Percentiles rank a stretch among this genome's conserved stretches.
These are phyloP conservation scores for Tetrapisispora iriomotensis DNA, from an alignment of 805 yeast species.

Conservation along the genomic window DNA sequence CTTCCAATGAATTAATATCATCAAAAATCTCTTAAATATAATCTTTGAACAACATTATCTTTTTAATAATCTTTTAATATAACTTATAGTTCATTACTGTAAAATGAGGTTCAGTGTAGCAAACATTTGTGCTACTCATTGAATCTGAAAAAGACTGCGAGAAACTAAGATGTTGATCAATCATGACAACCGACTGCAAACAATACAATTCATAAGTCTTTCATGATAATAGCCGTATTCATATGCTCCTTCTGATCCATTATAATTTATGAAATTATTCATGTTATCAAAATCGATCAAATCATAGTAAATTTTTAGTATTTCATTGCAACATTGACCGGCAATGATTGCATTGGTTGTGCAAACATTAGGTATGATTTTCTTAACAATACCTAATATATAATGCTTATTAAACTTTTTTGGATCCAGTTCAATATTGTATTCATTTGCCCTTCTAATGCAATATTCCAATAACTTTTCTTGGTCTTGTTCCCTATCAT, in stretches of 20 bases:
- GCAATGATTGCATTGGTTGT: slow-evolving; percentile 90
- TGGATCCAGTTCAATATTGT: slow-evolving; percentile 40
- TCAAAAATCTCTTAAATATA: too few species aligned
- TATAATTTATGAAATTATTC: slow-evolving; percentile 75
- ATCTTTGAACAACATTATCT: too few species aligned
- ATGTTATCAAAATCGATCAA: slow-evolving; percentile 45
- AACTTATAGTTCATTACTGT: too few species aligned
- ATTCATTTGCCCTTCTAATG: slow-evolving; percentile 46
- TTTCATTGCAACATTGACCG: slow-evolving; percentile 80
- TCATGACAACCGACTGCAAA: slow-evolving; percentile 73
- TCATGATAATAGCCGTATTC: slow-evolving; percentile 62
- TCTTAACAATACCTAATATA: slow-evolving; percentile 81
- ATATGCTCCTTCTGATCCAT: slow-evolving; percentile 73
- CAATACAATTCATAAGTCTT: slow-evolving; percentile 55
- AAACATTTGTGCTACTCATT: too few species aligned
- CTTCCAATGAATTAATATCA: too few species aligned
- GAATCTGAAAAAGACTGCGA: too few species aligned
- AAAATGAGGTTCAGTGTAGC: too few species aligned
- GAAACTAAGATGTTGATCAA: too few species aligned
- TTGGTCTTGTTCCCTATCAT: slow-evolving; percentile 59
- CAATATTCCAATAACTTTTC: slow-evolving; percentile 53
- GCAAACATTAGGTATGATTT: slow-evolving; percentile 89
- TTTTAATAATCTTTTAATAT: too few species aligned
- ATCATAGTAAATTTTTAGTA: slow-evolving; percentile 66
- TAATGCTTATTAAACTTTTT: slow-evolving; percentile 58